A percentile compares a stretch with the other conserved stretches of the same genome.
phyloP scores from a whole-genome alignment of 2,329 filamentous ascomycete genomes.

The Penicillium sumatraense region DNA sequence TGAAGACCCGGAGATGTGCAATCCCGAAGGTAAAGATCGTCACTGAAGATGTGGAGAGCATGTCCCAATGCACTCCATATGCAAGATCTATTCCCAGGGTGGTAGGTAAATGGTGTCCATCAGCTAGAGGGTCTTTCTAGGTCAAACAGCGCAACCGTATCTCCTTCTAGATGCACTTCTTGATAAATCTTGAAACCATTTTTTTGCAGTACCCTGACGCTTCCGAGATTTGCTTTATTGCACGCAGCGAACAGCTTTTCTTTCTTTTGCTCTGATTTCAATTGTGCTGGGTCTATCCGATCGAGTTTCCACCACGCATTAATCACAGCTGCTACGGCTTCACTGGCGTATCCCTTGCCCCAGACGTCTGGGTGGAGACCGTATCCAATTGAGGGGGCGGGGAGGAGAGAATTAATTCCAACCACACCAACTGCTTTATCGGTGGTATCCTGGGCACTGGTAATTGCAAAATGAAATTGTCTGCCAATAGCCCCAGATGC shows the following conservation, averaged over 20 bases:
- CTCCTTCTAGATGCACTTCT: constrained; percentile 19
- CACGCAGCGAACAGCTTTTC: constrained; percentile 26
- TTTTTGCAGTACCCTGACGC: constrained; percentile 24
- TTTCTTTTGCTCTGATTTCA: neutral
- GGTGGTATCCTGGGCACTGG: constrained; percentile 13
- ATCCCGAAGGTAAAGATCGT: neutral
- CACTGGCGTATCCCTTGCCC: constrained; percentile 29
- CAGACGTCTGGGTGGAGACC: constrained; percentile 30
- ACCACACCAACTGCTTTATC: constrained; percentile 23
- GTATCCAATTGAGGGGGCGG: constrained; percentile 27
- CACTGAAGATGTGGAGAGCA: neutral
- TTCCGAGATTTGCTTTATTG: constrained; percentile 24
- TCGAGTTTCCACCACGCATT: constrained; percentile 30
- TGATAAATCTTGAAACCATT: constrained; percentile 19
- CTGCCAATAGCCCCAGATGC: constrained; percentile 23
- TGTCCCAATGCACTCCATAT: neutral
- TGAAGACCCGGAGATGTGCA: neutral
- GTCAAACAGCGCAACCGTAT: constrained; percentile 20
- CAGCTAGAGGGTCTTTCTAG: constrained; percentile 7
- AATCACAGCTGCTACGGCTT: constrained; percentile 27
- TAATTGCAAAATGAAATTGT: constrained; percentile 24
- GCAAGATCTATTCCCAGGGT: neutral
- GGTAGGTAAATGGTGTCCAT: neutral
- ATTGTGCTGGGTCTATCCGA: neutral
- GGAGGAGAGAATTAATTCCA: constrained; percentile 24